phyloP scores from a whole-genome alignment of 2,329 filamentous ascomycete species.

The Chrysoporthe deuterocubensis region DNA sequence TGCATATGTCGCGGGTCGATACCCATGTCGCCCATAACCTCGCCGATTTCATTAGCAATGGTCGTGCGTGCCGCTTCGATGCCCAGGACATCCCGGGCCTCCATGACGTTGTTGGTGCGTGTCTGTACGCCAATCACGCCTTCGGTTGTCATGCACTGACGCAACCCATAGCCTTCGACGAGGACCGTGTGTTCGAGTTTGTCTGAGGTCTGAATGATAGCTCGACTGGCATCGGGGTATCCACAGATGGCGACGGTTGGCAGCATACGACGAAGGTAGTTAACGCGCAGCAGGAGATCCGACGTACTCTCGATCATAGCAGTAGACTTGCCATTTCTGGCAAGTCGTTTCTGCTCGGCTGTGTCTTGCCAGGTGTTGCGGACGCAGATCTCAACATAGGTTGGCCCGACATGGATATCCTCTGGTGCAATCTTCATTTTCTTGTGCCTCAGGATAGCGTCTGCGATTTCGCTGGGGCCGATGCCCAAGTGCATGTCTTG shows the following conservation, averaged over 20 bases:
- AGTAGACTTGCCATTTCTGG: slow-evolving; percentile 49
- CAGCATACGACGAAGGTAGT: slow-evolving; percentile 80
- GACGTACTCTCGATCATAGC: slow-evolving; percentile 53
- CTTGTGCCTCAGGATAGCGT: slow-evolving; percentile 78
- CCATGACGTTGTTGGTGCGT: slow-evolving; percentile 86
- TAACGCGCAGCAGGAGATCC: slow-evolving; percentile 76
- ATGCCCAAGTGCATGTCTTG: slow-evolving; percentile 83
- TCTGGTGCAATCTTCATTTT: slow-evolving; percentile 74
- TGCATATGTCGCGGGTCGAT: slow-evolving; percentile 99
- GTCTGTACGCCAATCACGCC: slow-evolving; percentile 81
- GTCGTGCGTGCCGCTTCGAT: slow-evolving; percentile 92
- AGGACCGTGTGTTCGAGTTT: slow-evolving; percentile 72
- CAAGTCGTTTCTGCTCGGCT: slow-evolving; percentile 50
- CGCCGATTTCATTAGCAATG: slow-evolving; percentile 84
- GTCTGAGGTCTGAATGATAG: slow-evolving; percentile 84
- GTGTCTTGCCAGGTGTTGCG: slow-evolving; percentile 56
- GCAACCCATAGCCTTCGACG: slow-evolving; percentile 93
- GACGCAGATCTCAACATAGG: slow-evolving; percentile 75
- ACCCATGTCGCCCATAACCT: slow-evolving; percentile 91
- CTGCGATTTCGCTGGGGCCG: slow-evolving; percentile 70
- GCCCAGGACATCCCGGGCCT: slow-evolving; percentile 83
- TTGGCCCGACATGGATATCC: slow-evolving; percentile 66
- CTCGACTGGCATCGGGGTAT: slow-evolving; percentile 82
- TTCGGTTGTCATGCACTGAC: slow-evolving; percentile 88
- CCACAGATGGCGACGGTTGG: slow-evolving; percentile 87